Evolutionary conservation across 2,329 filamentous ascomycete species (phyloP), one percentile per base, ranked within the genome.

Genomic region (Fusarium floridanum): DNA sequence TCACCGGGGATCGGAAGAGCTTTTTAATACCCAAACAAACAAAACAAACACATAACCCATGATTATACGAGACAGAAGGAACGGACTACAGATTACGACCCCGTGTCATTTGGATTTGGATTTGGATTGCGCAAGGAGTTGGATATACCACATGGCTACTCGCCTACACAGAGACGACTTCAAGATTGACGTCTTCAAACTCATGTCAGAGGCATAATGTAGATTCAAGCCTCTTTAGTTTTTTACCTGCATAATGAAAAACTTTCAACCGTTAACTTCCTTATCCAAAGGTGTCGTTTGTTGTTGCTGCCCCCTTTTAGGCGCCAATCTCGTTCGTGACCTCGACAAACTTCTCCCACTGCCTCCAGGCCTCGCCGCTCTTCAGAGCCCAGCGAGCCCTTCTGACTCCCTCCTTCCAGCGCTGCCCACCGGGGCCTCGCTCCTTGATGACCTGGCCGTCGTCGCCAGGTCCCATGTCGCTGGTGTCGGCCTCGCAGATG

Each of bases 391-490:
- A 97, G 78, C 93, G 91, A 17, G 97, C 97, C 81, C 95, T 89
- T 77, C 96, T 88, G 16, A 98, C 90, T 62, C 96, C 97, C 81
- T 98, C 96, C 85, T 97, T 99, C 97, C 97, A 99, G 79, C 96
- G 89, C 67, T 94, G 91, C 16, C 94, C 94, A 12, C 93, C 95
- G 6, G 95, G 95, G 0, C 97, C 96, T 57, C 93, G 88, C 81
- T 98, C 95, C 17, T 85, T 90, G 72, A 97, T 89, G 56, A 98
- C 94, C 48, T 92, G 88, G 0, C 94, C 94, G 78, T 96, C 93
- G 78, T 97, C 94, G 1, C 92, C 94, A 56, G 88, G 85, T 1
- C 94, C 94, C 93, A 97, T 94, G 80, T 90, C 85, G 80, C 94
- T 97, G 34, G 87, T 88, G 67, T 97, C 93, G 0, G 93, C 91